Conservation (phyloP, 2,329 filamentous ascomycete species). For the Byssothecium circinans region DNA sequence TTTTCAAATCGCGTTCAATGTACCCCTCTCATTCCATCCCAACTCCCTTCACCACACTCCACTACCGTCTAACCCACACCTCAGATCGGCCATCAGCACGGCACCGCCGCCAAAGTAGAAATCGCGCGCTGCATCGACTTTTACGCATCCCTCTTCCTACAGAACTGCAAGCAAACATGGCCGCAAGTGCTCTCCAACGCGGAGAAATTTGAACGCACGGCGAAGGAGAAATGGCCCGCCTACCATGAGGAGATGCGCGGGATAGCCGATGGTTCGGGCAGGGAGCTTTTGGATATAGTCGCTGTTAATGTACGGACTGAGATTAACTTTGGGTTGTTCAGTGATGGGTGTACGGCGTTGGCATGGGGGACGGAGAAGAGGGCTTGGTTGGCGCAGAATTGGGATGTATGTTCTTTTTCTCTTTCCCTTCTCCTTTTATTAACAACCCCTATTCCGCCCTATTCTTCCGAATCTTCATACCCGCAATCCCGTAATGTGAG, state of each 20-base stretch:
- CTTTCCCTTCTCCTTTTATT: neutral
- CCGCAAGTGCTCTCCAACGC: constrained; percentile 50
- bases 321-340: constrained; percentile 60
- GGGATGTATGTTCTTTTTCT: constrained; percentile 49
- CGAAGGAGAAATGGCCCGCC: constrained; percentile 47
- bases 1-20: neutral
- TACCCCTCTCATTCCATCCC: too few species aligned
- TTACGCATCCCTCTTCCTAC: constrained; percentile 52
- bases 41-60: constrained; percentile 1
- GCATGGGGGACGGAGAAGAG: constrained; percentile 46
- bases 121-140: constrained; percentile 50
- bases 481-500: too few species aligned
- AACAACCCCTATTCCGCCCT: too few species aligned
- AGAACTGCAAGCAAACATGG: constrained; percentile 53
- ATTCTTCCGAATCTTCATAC: too few species aligned
- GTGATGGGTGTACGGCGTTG: constrained; percentile 60
- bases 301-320: constrained; percentile 62
- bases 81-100: constrained; percentile 55
- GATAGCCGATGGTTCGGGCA: constrained; percentile 54
- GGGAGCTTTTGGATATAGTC: constrained; percentile 55
- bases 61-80: neutral
- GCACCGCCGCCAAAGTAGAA: constrained; percentile 42
- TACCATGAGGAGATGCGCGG: constrained; percentile 54
- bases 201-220: constrained; percentile 50
- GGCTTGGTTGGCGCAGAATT: constrained; percentile 59